Evolutionary conservation across 2,329 filamentous ascomycete genomes (phyloP).

Genomic region (Emericellopsis cladophorae): DNA sequence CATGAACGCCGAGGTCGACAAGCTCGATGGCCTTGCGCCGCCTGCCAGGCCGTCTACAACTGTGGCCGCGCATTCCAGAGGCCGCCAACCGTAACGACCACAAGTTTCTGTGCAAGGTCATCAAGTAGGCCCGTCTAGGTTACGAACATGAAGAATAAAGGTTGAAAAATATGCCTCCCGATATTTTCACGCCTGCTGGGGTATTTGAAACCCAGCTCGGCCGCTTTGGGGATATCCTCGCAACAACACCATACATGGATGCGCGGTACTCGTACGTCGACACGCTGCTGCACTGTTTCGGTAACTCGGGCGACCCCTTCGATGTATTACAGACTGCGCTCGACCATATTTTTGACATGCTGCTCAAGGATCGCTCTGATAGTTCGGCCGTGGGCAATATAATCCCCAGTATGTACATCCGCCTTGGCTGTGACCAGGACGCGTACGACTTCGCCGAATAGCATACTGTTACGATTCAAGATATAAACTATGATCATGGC

Average conservation of each 20-base stretch:
- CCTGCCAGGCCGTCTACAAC: slow-evolving; percentile 29
- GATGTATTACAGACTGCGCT: slow-evolving; percentile 18
- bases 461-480: slow-evolving; percentile 9
- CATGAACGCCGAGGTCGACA: too few relatives aligned
- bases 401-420: slow-evolving; percentile 27
- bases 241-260: slow-evolving; percentile 32
- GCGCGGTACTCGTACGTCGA: slow-evolving; percentile 15
- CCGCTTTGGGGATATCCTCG: slow-evolving; percentile 25
- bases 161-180: slow-evolving; percentile 17
- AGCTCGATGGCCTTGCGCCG: slow-evolving; percentile 15
- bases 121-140: slow-evolving; percentile 15
- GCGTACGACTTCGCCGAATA: slow-evolving; percentile 30
- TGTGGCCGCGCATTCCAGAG: slow-evolving; percentile 33
- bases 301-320: slow-evolving; percentile 13
- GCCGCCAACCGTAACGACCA: slow-evolving; percentile 19
- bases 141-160: slow-evolving; percentile 21
- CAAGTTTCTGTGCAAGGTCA: slow-evolving; percentile 22
- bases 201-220: slow-evolving; percentile 24
- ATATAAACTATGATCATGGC: slow-evolving; percentile 7
- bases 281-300: slow-evolving; percentile 12
- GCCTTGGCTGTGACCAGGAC: slow-evolving; percentile 35
- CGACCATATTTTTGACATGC: slow-evolving; percentile 26
- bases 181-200: slow-evolving; percentile 13
- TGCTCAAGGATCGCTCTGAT: slow-evolving; percentile 29
- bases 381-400: slow-evolving; percentile 27